These are phyloP conservation scores for Carex scoparia DNA, from an alignment of 176 grass and related monocot species.

Conservation along the genomic window DNA sequence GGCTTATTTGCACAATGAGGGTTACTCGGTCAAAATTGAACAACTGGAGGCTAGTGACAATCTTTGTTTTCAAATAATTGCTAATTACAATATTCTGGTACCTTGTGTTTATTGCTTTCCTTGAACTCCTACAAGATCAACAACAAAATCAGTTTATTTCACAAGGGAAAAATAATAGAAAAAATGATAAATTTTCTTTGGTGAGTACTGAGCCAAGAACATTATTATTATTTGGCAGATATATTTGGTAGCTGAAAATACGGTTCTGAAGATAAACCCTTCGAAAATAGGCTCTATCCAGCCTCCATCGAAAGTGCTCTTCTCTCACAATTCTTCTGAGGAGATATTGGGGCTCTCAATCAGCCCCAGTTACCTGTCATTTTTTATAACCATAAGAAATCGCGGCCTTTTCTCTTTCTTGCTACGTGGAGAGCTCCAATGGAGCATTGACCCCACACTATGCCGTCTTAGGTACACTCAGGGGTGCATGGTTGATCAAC, in stretches of 20 bases:
- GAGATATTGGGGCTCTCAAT: constrained; percentile 57
- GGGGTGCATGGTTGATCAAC: constrained; percentile 45
- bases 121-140: neutral
- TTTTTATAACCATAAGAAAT: constrained; percentile 65
- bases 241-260: constrained; percentile 70
- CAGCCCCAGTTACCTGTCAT: constrained; percentile 30
- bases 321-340: constrained; percentile 44
- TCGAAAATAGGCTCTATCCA: constrained; percentile 13
- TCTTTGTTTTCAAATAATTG: neutral
- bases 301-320: constrained; percentile 45
- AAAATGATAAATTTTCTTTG: neutral
- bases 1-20: neutral
- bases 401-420: constrained; percentile 55
- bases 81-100: neutral
- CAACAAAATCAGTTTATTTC: neutral
- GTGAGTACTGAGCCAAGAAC: neutral
- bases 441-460: constrained; percentile 54
- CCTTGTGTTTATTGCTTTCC: neutral
- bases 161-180: neutral
- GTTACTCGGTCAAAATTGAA: too few species aligned
- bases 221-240: constrained; percentile 37
- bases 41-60: neutral
- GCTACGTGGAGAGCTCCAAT: constrained; percentile 36
- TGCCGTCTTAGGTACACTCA: constrained; percentile 31
- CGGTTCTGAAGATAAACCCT: constrained; percentile 54